A percentile compares a stretch with the other conserved stretches of the same genome.
These are phyloP conservation scores for Phytophthora ohioensis DNA, from an alignment of 352 stramenopile genomes.

Conservation along the genomic window DNA sequence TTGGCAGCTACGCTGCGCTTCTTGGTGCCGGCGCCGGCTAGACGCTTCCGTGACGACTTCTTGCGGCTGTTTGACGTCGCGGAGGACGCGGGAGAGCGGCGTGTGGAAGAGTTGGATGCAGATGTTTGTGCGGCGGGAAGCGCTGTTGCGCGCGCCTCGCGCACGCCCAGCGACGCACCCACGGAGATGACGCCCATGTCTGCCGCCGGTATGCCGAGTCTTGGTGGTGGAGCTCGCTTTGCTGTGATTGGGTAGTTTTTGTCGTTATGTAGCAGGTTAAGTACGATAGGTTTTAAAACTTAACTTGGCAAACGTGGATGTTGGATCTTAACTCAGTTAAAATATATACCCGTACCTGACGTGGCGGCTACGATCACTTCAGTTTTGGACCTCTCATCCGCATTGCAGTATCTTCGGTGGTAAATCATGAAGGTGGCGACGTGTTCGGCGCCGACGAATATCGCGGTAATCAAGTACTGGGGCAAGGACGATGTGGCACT, in stretches of 20 bases:
- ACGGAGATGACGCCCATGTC: constrained; percentile 85
- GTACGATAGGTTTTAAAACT: no score
- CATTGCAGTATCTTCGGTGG: neutral
- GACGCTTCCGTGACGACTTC: constrained; percentile 37
- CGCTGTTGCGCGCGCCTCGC: constrained; percentile 30
- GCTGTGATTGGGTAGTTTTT: neutral
- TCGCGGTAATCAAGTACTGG: constrained; percentile 99
- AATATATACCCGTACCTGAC: neutral
- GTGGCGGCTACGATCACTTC: neutral
- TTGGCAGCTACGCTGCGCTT: constrained; percentile 11
- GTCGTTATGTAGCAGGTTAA: no score
- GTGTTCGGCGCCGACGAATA: constrained; percentile 96
- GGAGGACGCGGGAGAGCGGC: constrained; percentile 16
- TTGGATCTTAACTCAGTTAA: no score
- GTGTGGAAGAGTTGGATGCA: neutral
- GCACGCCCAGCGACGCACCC: constrained; percentile 78
- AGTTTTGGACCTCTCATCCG: constrained; percentile 10
- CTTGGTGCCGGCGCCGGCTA: constrained; percentile 14
- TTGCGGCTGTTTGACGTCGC: constrained; percentile 19
- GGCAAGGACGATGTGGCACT: constrained; percentile 93
- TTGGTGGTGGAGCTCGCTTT: neutral
- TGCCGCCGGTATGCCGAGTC: neutral
- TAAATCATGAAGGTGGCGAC: constrained; percentile 73
- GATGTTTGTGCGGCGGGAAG: neutral
- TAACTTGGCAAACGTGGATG: no score